Evolutionary conservation across 345 rosid species (phyloP).

Genomic region (Brassica juncea): DNA sequence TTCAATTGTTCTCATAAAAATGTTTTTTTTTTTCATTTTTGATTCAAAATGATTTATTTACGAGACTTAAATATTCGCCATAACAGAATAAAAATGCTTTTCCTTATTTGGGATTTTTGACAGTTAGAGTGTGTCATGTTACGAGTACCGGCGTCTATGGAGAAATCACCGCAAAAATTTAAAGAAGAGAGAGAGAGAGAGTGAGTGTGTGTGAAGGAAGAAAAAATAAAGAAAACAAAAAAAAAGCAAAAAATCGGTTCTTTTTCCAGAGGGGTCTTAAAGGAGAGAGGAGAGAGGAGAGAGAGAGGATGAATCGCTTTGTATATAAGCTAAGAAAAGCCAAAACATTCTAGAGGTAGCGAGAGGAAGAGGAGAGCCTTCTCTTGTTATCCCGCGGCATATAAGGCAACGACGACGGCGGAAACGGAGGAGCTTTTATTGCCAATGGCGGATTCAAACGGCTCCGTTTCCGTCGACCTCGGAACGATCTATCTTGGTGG

Average conservation of each 20-base stretch:
- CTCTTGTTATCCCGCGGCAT: background rate
- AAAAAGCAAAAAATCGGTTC: conserved; percentile 16
- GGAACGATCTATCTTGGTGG: conserved; percentile 91
- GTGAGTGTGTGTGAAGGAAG: conserved; percentile 18
- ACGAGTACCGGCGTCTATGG: conserved; percentile 37
- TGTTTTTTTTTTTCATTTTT: too few species aligned
- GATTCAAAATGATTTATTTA: background rate
- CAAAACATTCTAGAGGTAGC: conserved; percentile 29
- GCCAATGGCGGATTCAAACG: conserved; percentile 69
- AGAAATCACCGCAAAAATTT: conserved; percentile 36
- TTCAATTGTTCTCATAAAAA: background rate
- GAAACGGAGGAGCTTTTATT: conserved; percentile 43
- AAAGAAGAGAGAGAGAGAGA: conserved; percentile 14
- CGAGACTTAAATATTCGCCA: background rate
- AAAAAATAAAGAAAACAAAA: background rate
- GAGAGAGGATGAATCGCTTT: conserved; percentile 34
- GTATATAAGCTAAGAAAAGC: conserved; percentile 40
- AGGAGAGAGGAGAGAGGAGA: conserved; percentile 34
- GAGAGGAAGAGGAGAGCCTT: conserved; percentile 27
- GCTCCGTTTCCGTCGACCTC: conserved; percentile 60
- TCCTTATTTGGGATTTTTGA: conserved; percentile 2
- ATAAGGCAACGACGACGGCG: conserved; percentile 17
- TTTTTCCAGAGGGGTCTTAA: conserved; percentile 38
- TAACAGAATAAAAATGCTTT: background rate
- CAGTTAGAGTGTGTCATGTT: conserved; percentile 37